Evolutionary conservation across 331 rosid genomes (phyloP).

Genomic region (Malus hybrid): DNA sequence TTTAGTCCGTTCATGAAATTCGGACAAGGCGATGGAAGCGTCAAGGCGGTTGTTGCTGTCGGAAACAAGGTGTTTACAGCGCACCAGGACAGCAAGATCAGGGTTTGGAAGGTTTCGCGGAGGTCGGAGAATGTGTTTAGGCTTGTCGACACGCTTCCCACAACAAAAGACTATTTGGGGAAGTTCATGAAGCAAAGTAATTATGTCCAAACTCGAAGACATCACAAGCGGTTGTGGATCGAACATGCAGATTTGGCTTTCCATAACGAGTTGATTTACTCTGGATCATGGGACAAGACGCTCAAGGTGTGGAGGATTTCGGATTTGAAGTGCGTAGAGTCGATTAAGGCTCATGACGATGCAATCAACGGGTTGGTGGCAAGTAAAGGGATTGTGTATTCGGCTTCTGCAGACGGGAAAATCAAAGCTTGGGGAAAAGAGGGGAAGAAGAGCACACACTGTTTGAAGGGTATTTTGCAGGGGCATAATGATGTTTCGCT

Average conservation of each 20-base stretch:
- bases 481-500: conserved; percentile 80
- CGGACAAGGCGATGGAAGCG: conserved; percentile 88
- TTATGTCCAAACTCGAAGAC: conserved; percentile 79
- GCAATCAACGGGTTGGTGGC: conserved; percentile 76
- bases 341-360: conserved; percentile 86
- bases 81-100: conserved; percentile 75
- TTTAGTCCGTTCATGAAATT: conserved; percentile 56
- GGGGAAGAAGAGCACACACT: conserved; percentile 34
- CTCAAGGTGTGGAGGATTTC: conserved; percentile 80
- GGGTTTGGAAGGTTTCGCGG: conserved; percentile 83
- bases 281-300: conserved; percentile 96
- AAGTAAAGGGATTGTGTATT: conserved; percentile 61
- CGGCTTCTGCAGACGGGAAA: conserved; percentile 97
- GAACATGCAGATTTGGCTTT: conserved; percentile 77
- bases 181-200: conserved; percentile 86
- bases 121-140: conserved; percentile 67
- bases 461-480: conserved; percentile 54
- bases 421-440: conserved; percentile 80
- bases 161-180: conserved; percentile 76
- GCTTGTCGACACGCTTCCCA: conserved; percentile 67
- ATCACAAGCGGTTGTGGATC: conserved; percentile 80
- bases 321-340: conserved; percentile 89
- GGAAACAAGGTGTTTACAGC: conserved; percentile 80
- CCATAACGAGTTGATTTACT: conserved; percentile 57
- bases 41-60: conserved; percentile 62